Base-by-base conservation (phyloP, 805 yeast genomes). In the Saccharomyces mikatae region DNA sequence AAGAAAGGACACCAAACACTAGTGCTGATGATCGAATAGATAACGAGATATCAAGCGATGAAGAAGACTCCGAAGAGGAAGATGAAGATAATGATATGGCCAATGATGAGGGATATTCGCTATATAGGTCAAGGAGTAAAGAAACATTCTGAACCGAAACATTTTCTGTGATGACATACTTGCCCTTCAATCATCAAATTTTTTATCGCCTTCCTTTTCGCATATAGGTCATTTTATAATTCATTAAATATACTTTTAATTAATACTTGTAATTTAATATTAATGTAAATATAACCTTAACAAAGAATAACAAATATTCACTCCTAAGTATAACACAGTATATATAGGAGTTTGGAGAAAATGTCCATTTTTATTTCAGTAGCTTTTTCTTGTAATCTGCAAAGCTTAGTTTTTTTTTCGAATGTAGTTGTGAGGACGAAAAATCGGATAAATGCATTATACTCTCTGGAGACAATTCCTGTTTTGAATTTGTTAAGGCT, bases 341-440 rank as follows among this genome's bases (percentile, higher is more conserved):
- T 14, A 32, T 14, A 32, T n/a, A 29, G 31, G 41, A 8, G 11
- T 36, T n/a, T 8, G 8, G 8, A 36, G 17, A 8, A 17, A 9
- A 17, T n/a, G 22, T 36, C 44, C 24, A 36, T 9, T 2, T 6
- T 48, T 52, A 59, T 52, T 60, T 57, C 24, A 52, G 54, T 32
- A 51, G 62, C 52, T 69, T 68, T 54, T 68, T 69, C 53, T 67
- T 66, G 50, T 70, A 70, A 52, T 70, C 74, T n/a, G 74, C 74
- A 58, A 70, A 69, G 51, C 71, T 66, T 49, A 70, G 53, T 47
- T 70, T 70, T 54, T 70, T 70, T 52, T 69, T 70, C 17, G 56
- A 54, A 1, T 51, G 44, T 6, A 36, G 22, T 9, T 36, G 44
- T 17, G 44, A 24, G 6, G 22, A 36, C 14, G 44, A 22, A 14